Conservation (phyloP, 2,329 filamentous ascomycete species). For the Colletotrichum falcatum region DNA sequence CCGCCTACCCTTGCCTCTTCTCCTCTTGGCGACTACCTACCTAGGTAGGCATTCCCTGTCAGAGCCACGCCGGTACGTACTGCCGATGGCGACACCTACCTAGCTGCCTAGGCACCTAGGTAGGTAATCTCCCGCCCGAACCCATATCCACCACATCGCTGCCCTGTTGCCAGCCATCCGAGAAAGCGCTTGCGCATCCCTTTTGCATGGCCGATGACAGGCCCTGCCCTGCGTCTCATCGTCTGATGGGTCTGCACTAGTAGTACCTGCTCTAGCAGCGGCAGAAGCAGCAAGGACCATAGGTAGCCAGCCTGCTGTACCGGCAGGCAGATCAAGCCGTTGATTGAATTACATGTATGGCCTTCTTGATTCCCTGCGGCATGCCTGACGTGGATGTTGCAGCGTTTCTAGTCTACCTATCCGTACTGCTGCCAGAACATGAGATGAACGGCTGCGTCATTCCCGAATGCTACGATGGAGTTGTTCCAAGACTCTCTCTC, state of each 20-base stretch:
- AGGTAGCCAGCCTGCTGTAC: too few species aligned
- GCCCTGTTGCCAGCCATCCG: neutral
- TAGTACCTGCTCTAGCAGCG: neutral
- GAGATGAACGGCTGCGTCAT: neutral
- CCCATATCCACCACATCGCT: too few species aligned
- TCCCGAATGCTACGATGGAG: neutral
- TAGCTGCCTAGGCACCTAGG: neutral
- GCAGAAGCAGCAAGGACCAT: neutral
- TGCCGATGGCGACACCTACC: neutral
- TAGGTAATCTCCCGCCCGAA: too few species aligned
- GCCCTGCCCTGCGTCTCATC: neutral
- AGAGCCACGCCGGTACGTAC: neutral
- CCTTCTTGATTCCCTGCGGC: neutral
- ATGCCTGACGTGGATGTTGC: neutral
- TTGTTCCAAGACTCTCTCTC: neutral
- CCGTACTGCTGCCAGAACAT: neutral
- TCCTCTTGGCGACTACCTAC: too few species aligned
- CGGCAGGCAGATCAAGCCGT: neutral
- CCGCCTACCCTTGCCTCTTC: neutral
- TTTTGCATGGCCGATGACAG: neutral
- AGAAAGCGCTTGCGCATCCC: neutral
- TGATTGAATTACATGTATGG: neutral
- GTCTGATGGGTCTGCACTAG: neutral
- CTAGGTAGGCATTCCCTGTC: too few species aligned
- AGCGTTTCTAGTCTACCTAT: neutral